Conservation (phyloP, 257 asterid genomes). For the Solanum medicagineum region DNA sequence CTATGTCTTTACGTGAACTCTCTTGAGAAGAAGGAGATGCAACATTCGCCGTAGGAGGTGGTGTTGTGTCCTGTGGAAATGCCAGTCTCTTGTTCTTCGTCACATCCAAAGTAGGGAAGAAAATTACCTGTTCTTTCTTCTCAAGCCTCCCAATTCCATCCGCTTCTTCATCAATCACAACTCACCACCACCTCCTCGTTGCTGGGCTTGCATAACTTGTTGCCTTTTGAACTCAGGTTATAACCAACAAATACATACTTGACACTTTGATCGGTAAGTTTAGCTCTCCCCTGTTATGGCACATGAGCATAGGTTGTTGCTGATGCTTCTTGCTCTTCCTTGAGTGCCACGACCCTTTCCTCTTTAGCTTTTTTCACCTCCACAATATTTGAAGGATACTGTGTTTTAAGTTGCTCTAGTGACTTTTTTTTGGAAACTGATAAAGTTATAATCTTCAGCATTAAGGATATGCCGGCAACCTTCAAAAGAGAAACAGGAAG, state of each 20-base stretch:
- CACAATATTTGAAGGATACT: not conserved
- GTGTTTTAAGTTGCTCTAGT: not conserved
- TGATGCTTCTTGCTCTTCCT: not conserved
- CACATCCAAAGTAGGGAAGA: not conserved
- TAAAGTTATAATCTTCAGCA: too few relatives aligned
- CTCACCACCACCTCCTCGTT: not conserved
- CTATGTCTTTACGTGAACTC: not conserved
- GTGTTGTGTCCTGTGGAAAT: not conserved
- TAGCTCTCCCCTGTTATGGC: not conserved
- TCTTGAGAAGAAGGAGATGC: not conserved
- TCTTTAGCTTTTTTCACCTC: not conserved
- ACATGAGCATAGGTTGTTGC: not conserved
- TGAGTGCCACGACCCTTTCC: not conserved
- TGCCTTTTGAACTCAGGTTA: not conserved
- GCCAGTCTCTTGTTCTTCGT: not conserved
- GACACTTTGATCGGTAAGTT: not conserved
- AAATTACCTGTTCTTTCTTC: not conserved
- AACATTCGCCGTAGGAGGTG: not conserved
- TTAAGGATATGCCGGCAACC: too few relatives aligned
- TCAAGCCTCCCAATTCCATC: not conserved
- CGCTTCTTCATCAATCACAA: not conserved
- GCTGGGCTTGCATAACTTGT: not conserved
- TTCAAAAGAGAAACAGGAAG: too few relatives aligned
- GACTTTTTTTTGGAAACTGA: not conserved
- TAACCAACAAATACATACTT: not conserved